Base-by-base conservation (phyloP, 805 yeast genomes). In the Blastobotrys parvus region DNA sequence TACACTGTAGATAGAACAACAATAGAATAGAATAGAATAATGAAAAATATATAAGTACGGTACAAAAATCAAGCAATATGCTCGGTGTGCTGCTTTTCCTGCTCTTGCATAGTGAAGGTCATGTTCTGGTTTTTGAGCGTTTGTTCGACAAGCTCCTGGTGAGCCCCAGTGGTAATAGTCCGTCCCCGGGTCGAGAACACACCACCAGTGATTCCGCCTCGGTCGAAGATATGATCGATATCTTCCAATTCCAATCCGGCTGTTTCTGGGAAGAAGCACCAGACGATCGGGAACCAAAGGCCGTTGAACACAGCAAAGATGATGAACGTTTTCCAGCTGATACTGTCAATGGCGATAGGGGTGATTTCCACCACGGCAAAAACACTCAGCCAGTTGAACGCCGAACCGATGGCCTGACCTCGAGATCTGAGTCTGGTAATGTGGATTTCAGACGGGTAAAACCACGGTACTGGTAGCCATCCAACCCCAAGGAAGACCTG, bases 171-270 rank as follows among this genome's bases (percentile, higher is more conserved):
- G 29, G 71, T 76, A 38, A 73, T 71, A 62, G 68, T 55, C 51
- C 71, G 71, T 47, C 71, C 71, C 51, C 64, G 64, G 0, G 66
- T 57, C 77, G 77, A 71, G 49, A 72, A 71, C 39, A 68, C 62
- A 22, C 72, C 72, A 3, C 76, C 71, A 2, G 73, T 64, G 7
- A 72, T 53, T 8, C 71, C 77, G 33, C 71, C 65, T 3, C 71
- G 64, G n/a, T 57, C 70, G 54, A 78, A 81, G 59, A 80, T 58
- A 54, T 71, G 78, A 54, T 80, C 86, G 47, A 80, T 76, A 61
- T 79, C 83, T 63, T 80, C 87, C 57, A 80, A 69, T 6, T 84
- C 75, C 62, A 74, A 75, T 51, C 74, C 79, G 62, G 77, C 77
- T 19, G 86, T 80, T 62, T 80, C 86, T 30, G 80, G 83, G 74